Evolutionary conservation across 2,329 filamentous ascomycete species (phyloP).

Genomic region (Diaporthe eres): DNA sequence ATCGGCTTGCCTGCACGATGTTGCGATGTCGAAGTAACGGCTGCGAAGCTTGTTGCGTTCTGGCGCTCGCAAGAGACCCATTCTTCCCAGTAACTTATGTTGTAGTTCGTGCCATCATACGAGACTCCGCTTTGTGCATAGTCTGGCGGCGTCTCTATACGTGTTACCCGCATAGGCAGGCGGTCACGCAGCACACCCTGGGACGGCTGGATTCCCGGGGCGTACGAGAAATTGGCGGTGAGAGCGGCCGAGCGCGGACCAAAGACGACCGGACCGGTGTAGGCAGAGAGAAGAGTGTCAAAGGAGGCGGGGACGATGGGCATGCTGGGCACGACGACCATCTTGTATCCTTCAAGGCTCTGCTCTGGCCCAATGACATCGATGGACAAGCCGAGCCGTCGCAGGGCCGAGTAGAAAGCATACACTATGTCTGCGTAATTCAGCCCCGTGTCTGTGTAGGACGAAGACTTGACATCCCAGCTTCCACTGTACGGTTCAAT

Average conservation of each 20-base stretch:
- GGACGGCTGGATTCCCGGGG: constrained; percentile 44
- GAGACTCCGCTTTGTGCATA: constrained; percentile 43
- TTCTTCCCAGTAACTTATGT: constrained; percentile 44
- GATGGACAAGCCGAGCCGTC: constrained; percentile 45
- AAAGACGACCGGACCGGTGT: constrained; percentile 43
- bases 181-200: constrained; percentile 41
- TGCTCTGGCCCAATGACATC: constrained; percentile 45
- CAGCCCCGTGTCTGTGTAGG: constrained; percentile 41
- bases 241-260: constrained; percentile 45
- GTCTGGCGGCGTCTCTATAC: constrained; percentile 45
- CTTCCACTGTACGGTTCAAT: constrained; percentile 46
- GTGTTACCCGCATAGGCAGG: constrained; percentile 45
- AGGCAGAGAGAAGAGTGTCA: constrained; percentile 39
- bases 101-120: constrained; percentile 43
- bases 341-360: constrained; percentile 43
- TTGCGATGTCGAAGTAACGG: constrained; percentile 43
- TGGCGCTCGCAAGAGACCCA: constrained; percentile 42
- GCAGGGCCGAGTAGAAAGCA: constrained; percentile 44
- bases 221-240: constrained; percentile 42
- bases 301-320: constrained; percentile 44
- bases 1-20: constrained; percentile 44
- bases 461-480: constrained; percentile 43
- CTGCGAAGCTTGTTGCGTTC: constrained; percentile 42
- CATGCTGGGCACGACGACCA: constrained; percentile 45
- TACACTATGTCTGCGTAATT: constrained; percentile 44